Percentiles rank a stretch among this genome's conserved stretches.
These are phyloP conservation scores for Rhodosporidiobolus sp. DNA, from an alignment of 768 basidiomycete species.

Conservation along the genomic window DNA sequence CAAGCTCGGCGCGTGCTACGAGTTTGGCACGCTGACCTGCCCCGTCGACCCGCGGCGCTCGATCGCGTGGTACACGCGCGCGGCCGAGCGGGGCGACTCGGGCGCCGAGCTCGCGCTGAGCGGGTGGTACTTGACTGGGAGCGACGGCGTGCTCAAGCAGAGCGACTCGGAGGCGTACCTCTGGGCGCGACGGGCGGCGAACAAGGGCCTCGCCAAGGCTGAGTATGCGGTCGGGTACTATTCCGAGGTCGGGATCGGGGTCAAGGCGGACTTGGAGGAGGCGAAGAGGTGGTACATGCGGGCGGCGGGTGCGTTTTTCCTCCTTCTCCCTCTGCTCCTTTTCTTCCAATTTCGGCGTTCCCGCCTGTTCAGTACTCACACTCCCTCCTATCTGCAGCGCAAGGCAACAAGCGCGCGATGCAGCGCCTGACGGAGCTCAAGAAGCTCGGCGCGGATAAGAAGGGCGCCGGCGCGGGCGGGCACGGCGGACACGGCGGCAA, in stretches of 20 bases:
- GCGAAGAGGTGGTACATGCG: conserved; percentile 99
- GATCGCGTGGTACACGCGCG: conserved; percentile 98
- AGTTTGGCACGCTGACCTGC: conserved; percentile 83
- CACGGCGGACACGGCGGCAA: conserved; percentile 50
- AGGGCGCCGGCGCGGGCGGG: neutral
- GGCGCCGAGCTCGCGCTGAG: conserved; percentile 94
- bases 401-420: conserved; percentile 98
- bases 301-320: conserved; percentile 73
- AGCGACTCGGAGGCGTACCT: conserved; percentile 98
- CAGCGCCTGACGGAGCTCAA: conserved; percentile 92
- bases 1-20: conserved; percentile 92
- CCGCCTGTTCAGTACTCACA: too few species aligned
- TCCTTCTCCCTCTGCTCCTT: neutral
- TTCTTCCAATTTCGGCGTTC: neutral
- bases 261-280: conserved; percentile 91
- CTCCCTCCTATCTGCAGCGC: conserved; percentile 68
- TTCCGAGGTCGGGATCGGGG: conserved; percentile 94
- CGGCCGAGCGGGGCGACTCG: conserved; percentile 91
- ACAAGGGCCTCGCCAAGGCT: conserved; percentile 92
- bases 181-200: conserved; percentile 93
- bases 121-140: conserved; percentile 97
- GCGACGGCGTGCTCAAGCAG: conserved; percentile 92
- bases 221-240: conserved; percentile 96
- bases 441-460: conserved; percentile 58
- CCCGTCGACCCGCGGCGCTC: conserved; percentile 88